These are phyloP conservation scores for Microcyclosporella mali DNA, from an alignment of 2,329 filamentous ascomycete species.

Conservation along the genomic window DNA sequence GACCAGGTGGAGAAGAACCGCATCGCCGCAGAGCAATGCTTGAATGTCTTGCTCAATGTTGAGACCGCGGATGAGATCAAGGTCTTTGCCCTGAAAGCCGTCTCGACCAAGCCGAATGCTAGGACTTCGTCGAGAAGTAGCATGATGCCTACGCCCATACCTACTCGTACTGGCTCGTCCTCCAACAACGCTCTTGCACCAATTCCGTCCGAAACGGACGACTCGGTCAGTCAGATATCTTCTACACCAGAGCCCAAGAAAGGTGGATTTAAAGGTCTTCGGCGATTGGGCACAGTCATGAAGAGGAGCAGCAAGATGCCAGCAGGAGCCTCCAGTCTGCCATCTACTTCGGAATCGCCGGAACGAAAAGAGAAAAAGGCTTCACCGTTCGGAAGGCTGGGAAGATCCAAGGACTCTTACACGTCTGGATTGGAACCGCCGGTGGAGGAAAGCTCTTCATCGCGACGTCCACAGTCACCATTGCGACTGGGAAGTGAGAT, in stretches of 20 bases:
- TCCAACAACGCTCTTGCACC: slow-evolving; percentile 11
- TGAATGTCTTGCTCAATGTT: slow-evolving; percentile 78
- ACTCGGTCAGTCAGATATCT: slow-evolving; percentile 22
- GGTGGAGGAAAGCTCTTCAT: slow-evolving; percentile 18
- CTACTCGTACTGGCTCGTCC: background rate
- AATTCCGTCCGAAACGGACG: slow-evolving; percentile 19
- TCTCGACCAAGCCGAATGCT: slow-evolving; percentile 25
- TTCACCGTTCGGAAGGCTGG: slow-evolving; percentile 50
- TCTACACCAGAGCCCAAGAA: slow-evolving; percentile 42
- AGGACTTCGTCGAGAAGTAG: slow-evolving; percentile 6
- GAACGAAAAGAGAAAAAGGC: slow-evolving; percentile 51
- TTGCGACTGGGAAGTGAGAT: slow-evolving; percentile 28
- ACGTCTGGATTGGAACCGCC: slow-evolving; percentile 36
- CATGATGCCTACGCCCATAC: slow-evolving; percentile 4
- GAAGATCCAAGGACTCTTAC: slow-evolving; percentile 57
- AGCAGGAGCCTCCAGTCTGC: slow-evolving; percentile 17
- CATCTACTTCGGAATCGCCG: slow-evolving; percentile 37
- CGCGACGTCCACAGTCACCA: slow-evolving; percentile 27
- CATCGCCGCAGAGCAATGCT: slow-evolving; percentile 66
- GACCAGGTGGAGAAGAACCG: slow-evolving; percentile 76
- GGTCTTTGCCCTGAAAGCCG: slow-evolving; percentile 51
- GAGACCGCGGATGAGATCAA: slow-evolving; percentile 83
- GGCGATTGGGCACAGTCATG: slow-evolving; percentile 63
- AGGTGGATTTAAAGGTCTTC: slow-evolving; percentile 45
- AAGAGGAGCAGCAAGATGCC: slow-evolving; percentile 51